Base-by-base conservation (phyloP, 495 filamentous ascomycete species). In the Melanomma pulvis-pyrius region DNA sequence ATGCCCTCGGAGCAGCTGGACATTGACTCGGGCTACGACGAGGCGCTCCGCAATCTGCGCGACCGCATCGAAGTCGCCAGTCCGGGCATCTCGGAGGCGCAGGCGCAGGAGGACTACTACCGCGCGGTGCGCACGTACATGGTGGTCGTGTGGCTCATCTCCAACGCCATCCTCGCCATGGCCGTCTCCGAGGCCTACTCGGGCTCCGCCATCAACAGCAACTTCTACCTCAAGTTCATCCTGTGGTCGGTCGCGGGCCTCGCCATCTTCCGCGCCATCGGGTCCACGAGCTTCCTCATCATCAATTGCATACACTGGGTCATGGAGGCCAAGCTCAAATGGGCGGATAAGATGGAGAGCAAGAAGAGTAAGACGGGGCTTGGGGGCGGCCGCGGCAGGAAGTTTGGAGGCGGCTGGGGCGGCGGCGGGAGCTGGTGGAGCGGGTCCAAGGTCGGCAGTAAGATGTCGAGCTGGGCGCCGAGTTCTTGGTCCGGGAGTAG, bases 1-100 rank as follows among this genome's bases (percentile, higher is more conserved):
- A 99, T 99, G 94, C 96, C 96, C 1, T 88, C 84, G 0, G 96
- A 98, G 74, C 96, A 99, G 76, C 87, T 99, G 11, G 96, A 99
- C 77, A 99, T 99, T 75, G 96, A 99, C 79, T 90, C 85, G 49
- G 94, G 96, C 8, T 99, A 99, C 76, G 96, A 99, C 76, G 93
- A 96, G 70, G 96, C 96, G 5, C 85, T 99, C 41, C 90, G 96
- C 65, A 99, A 99, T 76, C 88, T 99, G 24, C 86, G 96, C 50
- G 96, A 99, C 74, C 83, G 96, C 28, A 81, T 98, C 68, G 91
- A 96, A 70, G 94, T 97, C 0, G 83, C 89, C 2, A 72, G 75
- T 41, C 78, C 82, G 0, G 74, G 78, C 0, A 61, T 87, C 22
- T 85, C 84, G 41, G 96, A 97, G 59, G 81, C 86, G 12, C 93